Evolutionary conservation across 1,284 basidiomycete species (phyloP).

Genomic region (Moniliella sp.): DNA sequence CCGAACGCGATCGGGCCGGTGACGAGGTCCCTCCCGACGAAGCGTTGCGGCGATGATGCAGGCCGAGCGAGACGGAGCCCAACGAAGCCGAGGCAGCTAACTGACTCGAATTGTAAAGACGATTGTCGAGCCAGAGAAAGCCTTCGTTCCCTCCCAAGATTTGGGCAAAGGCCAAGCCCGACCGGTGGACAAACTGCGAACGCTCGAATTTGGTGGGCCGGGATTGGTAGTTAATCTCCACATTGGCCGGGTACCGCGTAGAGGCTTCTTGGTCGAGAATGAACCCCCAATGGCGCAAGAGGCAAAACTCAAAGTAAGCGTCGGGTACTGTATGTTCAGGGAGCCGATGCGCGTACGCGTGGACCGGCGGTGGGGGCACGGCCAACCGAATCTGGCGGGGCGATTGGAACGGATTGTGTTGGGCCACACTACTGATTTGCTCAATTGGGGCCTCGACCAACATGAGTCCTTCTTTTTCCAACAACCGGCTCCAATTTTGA

Average conservation of each 20-base stretch:
- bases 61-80: too few relatives aligned
- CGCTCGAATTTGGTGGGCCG: conserved; percentile 27
- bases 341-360: conserved; percentile 9
- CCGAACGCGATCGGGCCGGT: too few relatives aligned
- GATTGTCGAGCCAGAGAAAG: conserved; percentile 15
- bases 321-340: conserved; percentile 9
- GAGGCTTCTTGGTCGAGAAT: conserved; percentile 30
- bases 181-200: conserved; percentile 27
- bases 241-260: conserved; percentile 10
- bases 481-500: conserved; percentile 57
- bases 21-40: too few relatives aligned
- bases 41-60: too few relatives aligned
- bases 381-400: conserved; percentile 23
- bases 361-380: conserved; percentile 17
- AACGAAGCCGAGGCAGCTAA: too few relatives aligned
- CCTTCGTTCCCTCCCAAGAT: conserved; percentile 22
- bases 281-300: conserved; percentile 24
- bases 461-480: conserved; percentile 73
- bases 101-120: too few relatives aligned
- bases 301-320: conserved; percentile 24
- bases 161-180: conserved; percentile 29
- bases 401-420: conserved; percentile 29
- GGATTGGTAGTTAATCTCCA: conserved; percentile 22
- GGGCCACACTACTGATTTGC: conserved; percentile 27
- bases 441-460: conserved; percentile 50